phyloP scores from a whole-genome alignment of 1,139 yeast genomes.

The Pichia kudriavzevii region DNA sequence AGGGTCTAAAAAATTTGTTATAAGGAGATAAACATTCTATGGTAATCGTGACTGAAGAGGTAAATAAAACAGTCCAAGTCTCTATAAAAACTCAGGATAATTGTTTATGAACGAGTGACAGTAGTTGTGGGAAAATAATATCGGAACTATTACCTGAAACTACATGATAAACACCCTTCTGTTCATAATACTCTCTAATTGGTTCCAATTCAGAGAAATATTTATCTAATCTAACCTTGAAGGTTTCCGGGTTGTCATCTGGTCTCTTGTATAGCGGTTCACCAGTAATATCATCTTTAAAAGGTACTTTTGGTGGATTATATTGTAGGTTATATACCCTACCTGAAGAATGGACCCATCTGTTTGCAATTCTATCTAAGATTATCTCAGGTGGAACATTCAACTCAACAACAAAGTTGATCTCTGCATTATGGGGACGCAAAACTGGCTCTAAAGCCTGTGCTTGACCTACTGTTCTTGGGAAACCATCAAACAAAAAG shows the following conservation, averaged over 20 bases:
- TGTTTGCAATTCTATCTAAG: conserved; percentile 68
- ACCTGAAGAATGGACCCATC: conserved; percentile 89
- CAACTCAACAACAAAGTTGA: conserved; percentile 74
- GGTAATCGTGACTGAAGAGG: too few species aligned
- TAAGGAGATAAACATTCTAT: too few species aligned
- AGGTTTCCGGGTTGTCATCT: conserved; percentile 71
- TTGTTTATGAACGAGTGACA: conserved; percentile 31
- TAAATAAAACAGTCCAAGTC: too few species aligned
- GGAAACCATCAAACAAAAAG: conserved; percentile 90
- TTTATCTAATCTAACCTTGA: conserved; percentile 56
- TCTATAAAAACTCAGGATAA: too few species aligned
- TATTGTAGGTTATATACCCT: conserved; percentile 78
- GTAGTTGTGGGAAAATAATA: conserved; percentile 68
- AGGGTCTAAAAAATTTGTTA: too few species aligned
- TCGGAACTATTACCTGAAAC: conserved; percentile 79
- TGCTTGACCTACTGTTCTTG: conserved; percentile 75
- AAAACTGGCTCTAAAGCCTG: conserved; percentile 45
- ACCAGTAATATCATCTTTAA: conserved; percentile 81
- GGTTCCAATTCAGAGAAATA: conserved; percentile 58
- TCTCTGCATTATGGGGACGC: conserved; percentile 30
- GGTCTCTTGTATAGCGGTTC: conserved; percentile 72
- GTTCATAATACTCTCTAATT: conserved; percentile 51
- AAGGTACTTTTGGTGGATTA: conserved; percentile 80
- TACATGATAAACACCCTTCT: conserved; percentile 44
- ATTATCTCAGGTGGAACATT: conserved; percentile 79